phyloP scores from a whole-genome alignment of 305 asterid species.

The Fraxinus greggii region DNA sequence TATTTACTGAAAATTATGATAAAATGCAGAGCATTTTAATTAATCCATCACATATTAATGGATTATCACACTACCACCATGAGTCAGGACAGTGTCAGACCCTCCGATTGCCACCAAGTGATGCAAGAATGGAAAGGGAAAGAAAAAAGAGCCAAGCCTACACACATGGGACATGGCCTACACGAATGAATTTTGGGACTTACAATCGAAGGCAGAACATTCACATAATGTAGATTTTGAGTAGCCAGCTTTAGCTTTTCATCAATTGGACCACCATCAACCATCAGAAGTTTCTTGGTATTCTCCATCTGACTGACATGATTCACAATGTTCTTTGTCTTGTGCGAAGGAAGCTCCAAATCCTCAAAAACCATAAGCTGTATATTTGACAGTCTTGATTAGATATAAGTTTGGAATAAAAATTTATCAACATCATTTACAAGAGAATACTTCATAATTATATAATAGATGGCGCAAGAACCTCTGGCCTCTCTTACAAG shows the following conservation, averaged over 20 bases:
- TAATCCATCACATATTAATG: not conserved
- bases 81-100: not conserved
- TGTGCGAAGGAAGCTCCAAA: constrained; percentile 77
- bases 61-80: not conserved
- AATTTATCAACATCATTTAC: not conserved
- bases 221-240: constrained; percentile 81
- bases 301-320: constrained; percentile 63
- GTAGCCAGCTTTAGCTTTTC: constrained; percentile 85
- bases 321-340: constrained; percentile 81
- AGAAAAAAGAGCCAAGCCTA: not conserved
- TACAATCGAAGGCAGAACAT: constrained; percentile 81
- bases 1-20: not conserved
- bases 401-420: constrained; percentile 5
- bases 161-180: not conserved
- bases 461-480: not conserved
- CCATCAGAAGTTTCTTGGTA: constrained; percentile 72
- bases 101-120: not conserved
- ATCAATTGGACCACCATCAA: constrained; percentile 73
- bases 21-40: not conserved
- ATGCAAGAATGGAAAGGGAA: not conserved
- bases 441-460: not conserved
- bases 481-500: not conserved
- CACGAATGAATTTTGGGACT: constrained; percentile 32
- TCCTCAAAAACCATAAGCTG: constrained; percentile 91
- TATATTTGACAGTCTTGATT: constrained; percentile 20